Evolutionary conservation across 768 basidiomycete species (phyloP), one percentile per base, ranked within the genome.

Genomic region (Butyriboletus loyo): DNA sequence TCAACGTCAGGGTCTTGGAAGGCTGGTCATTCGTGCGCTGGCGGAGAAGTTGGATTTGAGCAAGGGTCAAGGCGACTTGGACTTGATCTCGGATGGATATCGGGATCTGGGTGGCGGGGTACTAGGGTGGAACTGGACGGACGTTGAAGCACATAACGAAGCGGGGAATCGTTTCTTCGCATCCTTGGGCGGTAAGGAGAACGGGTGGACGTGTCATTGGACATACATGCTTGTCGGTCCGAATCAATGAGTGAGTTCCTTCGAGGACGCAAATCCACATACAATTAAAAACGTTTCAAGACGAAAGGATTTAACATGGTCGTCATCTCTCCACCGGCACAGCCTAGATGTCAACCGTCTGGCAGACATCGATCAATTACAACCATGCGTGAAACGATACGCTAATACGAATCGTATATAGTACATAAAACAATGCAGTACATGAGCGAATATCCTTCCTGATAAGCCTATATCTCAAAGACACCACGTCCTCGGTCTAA

Each of bases 401-500:
- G n/a, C 41, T 28, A 22, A 34, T 27, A 40, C 31, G 15, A 21
- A 19, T 31, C 30, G 36, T 49, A 59, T 21, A 36, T 37, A 36
- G 4, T 55, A 54, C 39, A 52, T 30, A 22, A 44, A 49, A 60
- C 25, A 38, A 52, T 43, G 60, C 31, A 44, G 19, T 54, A 60
- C 46, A 60, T 42, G 32, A 13, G 4, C 9, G n/a, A 36, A 49
- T 60, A 54, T 46, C 15, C 35, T 45, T 13, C 47, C 37, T n/a
- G 24, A 49, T n/a, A 24, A 1, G n/a, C 36, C 39, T 46, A 56
- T 19, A 59, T 52, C 34, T 63, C 47, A 56, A 31, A 42, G 32
- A 40, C 55, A 38, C 38, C 36, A 35, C 15, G 44, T 46, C 60
- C 64, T 72, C n/a, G 81, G 79, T 62, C 75, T 73, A 72, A 88